phyloP scores from a whole-genome alignment of 768 basidiomycete genomes.

The Jaapia argillacea region DNA sequence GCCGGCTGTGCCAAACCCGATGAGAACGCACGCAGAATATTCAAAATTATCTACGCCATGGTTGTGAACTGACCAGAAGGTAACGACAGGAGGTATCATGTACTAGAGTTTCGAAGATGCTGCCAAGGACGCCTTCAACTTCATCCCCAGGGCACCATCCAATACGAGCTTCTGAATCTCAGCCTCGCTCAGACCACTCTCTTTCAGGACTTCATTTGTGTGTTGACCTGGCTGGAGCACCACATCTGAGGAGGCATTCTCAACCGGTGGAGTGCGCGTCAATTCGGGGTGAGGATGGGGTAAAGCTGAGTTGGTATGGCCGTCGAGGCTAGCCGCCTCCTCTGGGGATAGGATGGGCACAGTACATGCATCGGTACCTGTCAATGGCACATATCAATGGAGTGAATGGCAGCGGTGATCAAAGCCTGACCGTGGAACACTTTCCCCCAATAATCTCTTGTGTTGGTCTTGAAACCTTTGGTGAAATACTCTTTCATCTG shows the following conservation, averaged over 20 bases:
- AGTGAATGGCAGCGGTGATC: not conserved
- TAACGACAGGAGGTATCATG: too few relatives aligned
- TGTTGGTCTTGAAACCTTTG: constrained; percentile 48
- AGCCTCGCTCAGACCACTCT: constrained; percentile 35
- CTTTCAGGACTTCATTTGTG: constrained; percentile 40
- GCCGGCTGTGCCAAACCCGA: too few relatives aligned
- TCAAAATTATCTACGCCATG: too few relatives aligned
- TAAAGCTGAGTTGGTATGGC: constrained; percentile 22
- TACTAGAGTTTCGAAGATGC: too few relatives aligned
- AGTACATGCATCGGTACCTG: constrained; percentile 65
- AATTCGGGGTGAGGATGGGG: constrained; percentile 48
- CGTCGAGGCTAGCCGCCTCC: constrained; percentile 43
- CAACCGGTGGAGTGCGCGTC: constrained; percentile 18
- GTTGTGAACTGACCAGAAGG: too few relatives aligned
- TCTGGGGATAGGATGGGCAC: constrained; percentile 55
- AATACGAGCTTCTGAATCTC: constrained; percentile 28
- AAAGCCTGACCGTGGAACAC: constrained; percentile 49
- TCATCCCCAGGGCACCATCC: constrained; percentile 30
- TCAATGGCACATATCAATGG: not conserved
- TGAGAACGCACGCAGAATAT: too few relatives aligned
- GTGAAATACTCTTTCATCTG: constrained; percentile 45
- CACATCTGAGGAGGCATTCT: constrained; percentile 7
- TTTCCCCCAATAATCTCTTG: constrained; percentile 59
- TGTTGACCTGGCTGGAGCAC: constrained; percentile 40
- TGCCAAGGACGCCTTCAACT: too few relatives aligned